Conservation (phyloP, 2,329 filamentous ascomycete species). For the Akanthomyces uredinophilus region DNA sequence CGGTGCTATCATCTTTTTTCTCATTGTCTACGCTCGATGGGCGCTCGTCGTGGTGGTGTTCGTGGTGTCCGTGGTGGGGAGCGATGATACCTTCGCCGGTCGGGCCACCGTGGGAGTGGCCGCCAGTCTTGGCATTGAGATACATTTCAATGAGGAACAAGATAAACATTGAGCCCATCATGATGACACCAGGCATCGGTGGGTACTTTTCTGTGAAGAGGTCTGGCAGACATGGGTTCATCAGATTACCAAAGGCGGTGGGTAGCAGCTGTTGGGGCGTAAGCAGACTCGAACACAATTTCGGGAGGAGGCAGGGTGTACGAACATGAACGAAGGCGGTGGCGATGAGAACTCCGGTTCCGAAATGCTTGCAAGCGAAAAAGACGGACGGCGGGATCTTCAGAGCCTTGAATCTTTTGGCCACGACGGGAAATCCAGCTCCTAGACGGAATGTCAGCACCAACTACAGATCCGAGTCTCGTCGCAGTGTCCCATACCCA, state of each 20-base stretch:
- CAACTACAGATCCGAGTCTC: not conserved
- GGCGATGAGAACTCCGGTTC: constrained; percentile 66
- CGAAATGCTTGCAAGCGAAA: constrained; percentile 61
- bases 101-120: constrained; percentile 54
- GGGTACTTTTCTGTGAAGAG: constrained; percentile 56
- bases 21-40: not conserved
- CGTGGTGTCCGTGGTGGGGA: not conserved
- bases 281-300: not conserved
- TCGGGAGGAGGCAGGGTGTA: not conserved
- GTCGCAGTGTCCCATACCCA: constrained; percentile 18
- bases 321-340: constrained; percentile 67
- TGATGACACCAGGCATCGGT: constrained; percentile 58
- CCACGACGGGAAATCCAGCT: constrained; percentile 47
- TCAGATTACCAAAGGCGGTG: constrained; percentile 51
- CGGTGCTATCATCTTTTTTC: constrained; percentile 22
- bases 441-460: constrained; percentile 23
- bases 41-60: constrained; percentile 8
- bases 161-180: constrained; percentile 57
- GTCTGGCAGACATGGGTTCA: constrained; percentile 51
- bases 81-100: constrained; percentile 31
- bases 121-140: constrained; percentile 54
- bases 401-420: constrained; percentile 53
- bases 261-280: constrained; percentile 44
- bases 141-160: constrained; percentile 61
- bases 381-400: constrained; percentile 53